Conservation (phyloP, 345 rosid species). For the Eutrema heterophyllum region DNA sequence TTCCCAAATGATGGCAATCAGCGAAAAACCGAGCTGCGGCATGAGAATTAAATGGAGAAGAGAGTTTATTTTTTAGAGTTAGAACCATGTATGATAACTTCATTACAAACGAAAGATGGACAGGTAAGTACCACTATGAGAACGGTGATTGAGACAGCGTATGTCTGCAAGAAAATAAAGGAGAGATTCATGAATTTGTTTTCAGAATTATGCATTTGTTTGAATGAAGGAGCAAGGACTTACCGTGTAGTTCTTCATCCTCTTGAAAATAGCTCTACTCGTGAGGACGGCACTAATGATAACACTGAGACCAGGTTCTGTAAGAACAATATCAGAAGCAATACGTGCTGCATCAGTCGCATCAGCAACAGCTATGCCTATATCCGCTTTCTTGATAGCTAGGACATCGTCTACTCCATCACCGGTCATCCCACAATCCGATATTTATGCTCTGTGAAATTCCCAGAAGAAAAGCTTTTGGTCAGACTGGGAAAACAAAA, state of each 20-base stretch:
- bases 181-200: neutral
- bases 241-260: slow-evolving; percentile 87
- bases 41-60: neutral
- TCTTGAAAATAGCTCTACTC: slow-evolving; percentile 78
- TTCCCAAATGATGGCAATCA: slow-evolving; percentile 70
- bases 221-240: slow-evolving; percentile 1
- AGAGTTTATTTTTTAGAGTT: neutral
- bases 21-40: slow-evolving; percentile 64
- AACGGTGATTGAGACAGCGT: slow-evolving; percentile 79
- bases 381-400: slow-evolving; percentile 84
- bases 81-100: neutral
- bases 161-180: slow-evolving; percentile 38
- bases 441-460: slow-evolving; percentile 59
- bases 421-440: slow-evolving; percentile 92
- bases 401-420: slow-evolving; percentile 88
- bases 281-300: slow-evolving; percentile 79
- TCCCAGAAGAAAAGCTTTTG: neutral
- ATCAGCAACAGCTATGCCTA: slow-evolving; percentile 86
- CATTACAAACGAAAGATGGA: neutral
- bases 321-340: slow-evolving; percentile 83
- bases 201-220: neutral
- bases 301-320: slow-evolving; percentile 82
- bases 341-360: slow-evolving; percentile 81
- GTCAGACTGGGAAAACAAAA: neutral
- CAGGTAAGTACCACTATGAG: slow-evolving; percentile 61